Evolutionary conservation across 306 rosid species (phyloP), one percentile per base, ranked within the genome.

Genomic region (Fagus sylvatica): DNA sequence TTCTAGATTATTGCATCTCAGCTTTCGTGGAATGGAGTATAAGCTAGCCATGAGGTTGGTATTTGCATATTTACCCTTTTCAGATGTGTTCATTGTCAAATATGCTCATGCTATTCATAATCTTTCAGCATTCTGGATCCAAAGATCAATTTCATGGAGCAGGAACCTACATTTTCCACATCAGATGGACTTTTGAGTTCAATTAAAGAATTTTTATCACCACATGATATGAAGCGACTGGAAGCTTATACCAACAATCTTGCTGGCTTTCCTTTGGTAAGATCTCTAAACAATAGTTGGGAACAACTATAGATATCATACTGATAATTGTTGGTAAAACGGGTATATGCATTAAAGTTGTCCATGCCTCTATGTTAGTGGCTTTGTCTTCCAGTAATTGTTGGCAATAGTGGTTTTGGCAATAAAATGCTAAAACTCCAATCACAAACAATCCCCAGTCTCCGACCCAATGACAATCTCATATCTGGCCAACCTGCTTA

Each of bases 1-100:
- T 85, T 51, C 77, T 15, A 88, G 86, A 81, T 88, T 88, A 41
- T 75, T 93, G 88, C 88, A 89, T 78, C 82, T 84, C 67, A 89
- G 84, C 70, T 95, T 95, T 51, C 89, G 74, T 72, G 37, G 74
- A 66, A 85, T 89, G 93, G 97, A 91, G 73, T 87, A 86, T 88
- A 91, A 90, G 88, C 98, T 95, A 73, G 96, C 98, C 65, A 87
- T 91, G 90, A 95, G 97, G 98, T 95, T 72, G 81, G 91, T 72
- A 78, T 74, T 46, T 59, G 64, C 61, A 71, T 67, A 34, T 71
- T 76, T 61, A 74, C 8, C 42, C 51, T 32, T 49, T 72, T 34
- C 43, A 37, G 28, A 64, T 88, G 55, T 74, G 62, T 78, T 72
- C 61, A 39, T 74, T 80, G 69, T 61, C 74, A 70, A n/a, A 72